A percentile compares a stretch with the other conserved stretches of the same genome.
These are phyloP conservation scores for Cryptococcus hybrid DNA, from an alignment of 1,284 basidiomycete genomes.

Conservation along the genomic window DNA sequence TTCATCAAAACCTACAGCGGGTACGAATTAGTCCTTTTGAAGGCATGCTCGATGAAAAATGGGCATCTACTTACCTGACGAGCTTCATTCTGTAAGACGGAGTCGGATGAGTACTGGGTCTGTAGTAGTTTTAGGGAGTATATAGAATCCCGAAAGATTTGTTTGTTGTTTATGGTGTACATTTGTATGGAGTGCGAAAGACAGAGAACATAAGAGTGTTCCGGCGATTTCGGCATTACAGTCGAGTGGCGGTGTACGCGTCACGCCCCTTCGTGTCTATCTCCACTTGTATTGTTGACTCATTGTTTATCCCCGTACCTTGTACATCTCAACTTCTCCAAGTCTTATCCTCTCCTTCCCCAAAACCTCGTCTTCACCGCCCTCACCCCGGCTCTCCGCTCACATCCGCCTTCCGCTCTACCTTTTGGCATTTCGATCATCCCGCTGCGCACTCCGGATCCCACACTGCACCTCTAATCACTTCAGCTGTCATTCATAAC, in stretches of 20 bases:
- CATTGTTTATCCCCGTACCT: no score
- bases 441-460: no score
- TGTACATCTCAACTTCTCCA: background rate
- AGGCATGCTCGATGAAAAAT: background rate
- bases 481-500: no score
- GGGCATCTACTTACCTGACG: conserved; percentile 42
- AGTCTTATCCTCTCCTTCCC: background rate
- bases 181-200: background rate
- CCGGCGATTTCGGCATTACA: background rate
- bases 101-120: conserved; percentile 28
- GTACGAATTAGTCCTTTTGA: background rate
- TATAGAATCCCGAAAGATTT: background rate
- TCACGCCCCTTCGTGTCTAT: background rate
- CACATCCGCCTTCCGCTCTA: background rate
- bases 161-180: background rate
- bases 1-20: conserved; percentile 90
- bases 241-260: background rate
- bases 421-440: background rate
- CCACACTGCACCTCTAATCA: no score
- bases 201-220: background rate
- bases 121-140: background rate
- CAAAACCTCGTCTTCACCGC: background rate
- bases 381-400: background rate
- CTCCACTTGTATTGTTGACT: background rate
- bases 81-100: conserved; percentile 52